Conservation (phyloP, 768 basidiomycete species). For the Leccinum pellstonianum region DNA sequence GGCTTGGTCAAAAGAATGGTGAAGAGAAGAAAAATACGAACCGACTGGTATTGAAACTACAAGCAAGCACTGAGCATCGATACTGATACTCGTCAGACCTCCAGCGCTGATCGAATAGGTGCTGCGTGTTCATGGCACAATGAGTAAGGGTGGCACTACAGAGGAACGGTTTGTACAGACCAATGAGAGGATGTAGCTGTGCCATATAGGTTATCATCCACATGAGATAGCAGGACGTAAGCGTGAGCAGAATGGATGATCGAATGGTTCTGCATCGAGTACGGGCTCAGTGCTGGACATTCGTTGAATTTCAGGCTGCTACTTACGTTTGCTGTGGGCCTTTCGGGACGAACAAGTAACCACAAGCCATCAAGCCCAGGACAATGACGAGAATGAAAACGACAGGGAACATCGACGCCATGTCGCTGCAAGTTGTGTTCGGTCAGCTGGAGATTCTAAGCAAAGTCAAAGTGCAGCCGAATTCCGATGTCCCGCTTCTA, state of each 20-base stretch:
- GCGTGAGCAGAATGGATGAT: slow-evolving; percentile 71
- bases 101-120: slow-evolving; percentile 17
- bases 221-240: slow-evolving; percentile 88
- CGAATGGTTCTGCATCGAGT: slow-evolving; percentile 66
- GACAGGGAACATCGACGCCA: slow-evolving; percentile 72
- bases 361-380: slow-evolving; percentile 58
- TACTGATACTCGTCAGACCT: slow-evolving; percentile 16
- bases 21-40: neutral
- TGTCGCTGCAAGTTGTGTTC: slow-evolving; percentile 29
- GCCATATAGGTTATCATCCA: slow-evolving; percentile 98
- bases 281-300: slow-evolving; percentile 1
- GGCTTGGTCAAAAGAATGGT: slow-evolving; percentile 2
- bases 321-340: slow-evolving; percentile 89
- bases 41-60: slow-evolving; percentile 26
- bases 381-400: slow-evolving; percentile 65
- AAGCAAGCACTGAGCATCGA: neutral
- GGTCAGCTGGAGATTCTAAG: neutral
- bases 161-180: slow-evolving; percentile 43
- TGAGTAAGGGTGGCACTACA: neutral
- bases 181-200: slow-evolving; percentile 86
- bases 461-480: neutral
- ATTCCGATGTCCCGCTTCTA: neutral
- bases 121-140: slow-evolving; percentile 6
- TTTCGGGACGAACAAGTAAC: slow-evolving; percentile 75
- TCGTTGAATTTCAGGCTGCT: neutral